Evolutionary conservation across 2,329 filamentous ascomycete genomes (phyloP).

Genomic region (Sporothrix globosa): DNA sequence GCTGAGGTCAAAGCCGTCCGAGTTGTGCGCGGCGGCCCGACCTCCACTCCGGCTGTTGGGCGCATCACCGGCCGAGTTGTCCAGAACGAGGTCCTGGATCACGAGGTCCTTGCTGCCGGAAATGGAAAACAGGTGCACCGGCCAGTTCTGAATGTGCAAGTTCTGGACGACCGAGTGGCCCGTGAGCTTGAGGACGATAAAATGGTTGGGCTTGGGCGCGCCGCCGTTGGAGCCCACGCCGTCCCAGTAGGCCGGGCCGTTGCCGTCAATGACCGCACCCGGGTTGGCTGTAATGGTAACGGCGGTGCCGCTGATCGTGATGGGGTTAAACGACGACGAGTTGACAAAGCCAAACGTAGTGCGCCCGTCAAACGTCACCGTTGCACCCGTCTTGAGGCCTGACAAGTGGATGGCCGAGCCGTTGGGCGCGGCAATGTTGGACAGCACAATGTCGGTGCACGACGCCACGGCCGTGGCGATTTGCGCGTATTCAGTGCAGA

Average conservation of each 20-base stretch:
- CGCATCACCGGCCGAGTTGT: background rate
- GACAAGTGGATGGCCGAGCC: background rate
- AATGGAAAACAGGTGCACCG: background rate
- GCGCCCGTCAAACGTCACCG: background rate
- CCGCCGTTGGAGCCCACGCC: conserved; percentile 5
- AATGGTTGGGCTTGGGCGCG: conserved; percentile 2
- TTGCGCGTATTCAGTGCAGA: background rate
- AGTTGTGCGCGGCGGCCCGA: background rate
- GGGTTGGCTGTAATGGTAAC: background rate
- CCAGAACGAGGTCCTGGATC: background rate
- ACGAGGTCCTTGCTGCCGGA: background rate
- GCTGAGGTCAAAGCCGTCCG: conserved; percentile 8
- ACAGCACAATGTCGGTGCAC: conserved; percentile 13
- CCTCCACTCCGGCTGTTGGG: background rate
- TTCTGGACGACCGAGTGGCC: background rate
- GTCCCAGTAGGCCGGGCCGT: conserved; percentile 10
- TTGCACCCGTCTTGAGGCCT: background rate
- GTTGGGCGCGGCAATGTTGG: conserved; percentile 13
- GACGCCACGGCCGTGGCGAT: conserved; percentile 9
- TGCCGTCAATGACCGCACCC: conserved; percentile 15
- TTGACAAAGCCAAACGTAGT: background rate
- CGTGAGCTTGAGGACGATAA: background rate
- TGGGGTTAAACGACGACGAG: background rate
- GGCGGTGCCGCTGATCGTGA: background rate
- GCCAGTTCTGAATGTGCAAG: background rate